phyloP scores from a whole-genome alignment of 2,329 filamentous ascomycete genomes.

The Xylariaceae sp. region DNA sequence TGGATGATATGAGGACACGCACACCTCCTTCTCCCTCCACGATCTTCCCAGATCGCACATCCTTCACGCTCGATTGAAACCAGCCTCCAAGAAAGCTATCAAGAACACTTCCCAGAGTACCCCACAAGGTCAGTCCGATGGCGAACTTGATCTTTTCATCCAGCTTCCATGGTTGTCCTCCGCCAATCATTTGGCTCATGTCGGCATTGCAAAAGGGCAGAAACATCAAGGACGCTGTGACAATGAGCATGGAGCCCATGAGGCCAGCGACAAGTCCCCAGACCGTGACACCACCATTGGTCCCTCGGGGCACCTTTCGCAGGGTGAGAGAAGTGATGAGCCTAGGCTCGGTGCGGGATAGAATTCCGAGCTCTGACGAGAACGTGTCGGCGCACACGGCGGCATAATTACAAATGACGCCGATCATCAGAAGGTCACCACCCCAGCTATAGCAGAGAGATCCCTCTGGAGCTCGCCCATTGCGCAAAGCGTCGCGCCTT shows the following conservation, averaged over 20 bases:
- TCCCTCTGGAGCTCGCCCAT: conserved; percentile 28
- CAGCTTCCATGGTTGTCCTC: conserved; percentile 46
- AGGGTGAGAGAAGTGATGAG: conserved; percentile 79
- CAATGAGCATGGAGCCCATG: conserved; percentile 68
- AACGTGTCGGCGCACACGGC: conserved; percentile 91
- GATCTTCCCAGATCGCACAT: conserved; percentile 78
- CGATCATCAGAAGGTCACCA: conserved; percentile 60
- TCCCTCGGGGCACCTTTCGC: conserved; percentile 79
- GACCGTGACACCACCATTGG: conserved; percentile 85
- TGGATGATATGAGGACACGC: conserved; percentile 49
- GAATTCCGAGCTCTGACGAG: conserved; percentile 89
- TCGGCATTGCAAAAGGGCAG: conserved; percentile 61
- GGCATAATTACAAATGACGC: conserved; percentile 79
- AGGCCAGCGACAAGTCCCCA: conserved; percentile 70
- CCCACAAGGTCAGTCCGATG: conserved; percentile 64
- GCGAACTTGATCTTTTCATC: conserved; percentile 45
- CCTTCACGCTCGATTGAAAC: conserved; percentile 81
- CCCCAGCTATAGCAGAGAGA: conserved; percentile 56
- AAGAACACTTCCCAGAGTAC: conserved; percentile 73
- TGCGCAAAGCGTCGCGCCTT: conserved; percentile 40
- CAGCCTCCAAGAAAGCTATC: conserved; percentile 85
- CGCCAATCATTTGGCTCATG: conserved; percentile 36
- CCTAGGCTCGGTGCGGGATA: conserved; percentile 70
- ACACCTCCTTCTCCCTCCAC: conserved; percentile 79
- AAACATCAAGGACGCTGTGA: conserved; percentile 60